These are phyloP conservation scores for Kalmanozyma brasiliensis DNA, from an alignment of 1,284 basidiomycete genomes.

Conservation along the genomic window DNA sequence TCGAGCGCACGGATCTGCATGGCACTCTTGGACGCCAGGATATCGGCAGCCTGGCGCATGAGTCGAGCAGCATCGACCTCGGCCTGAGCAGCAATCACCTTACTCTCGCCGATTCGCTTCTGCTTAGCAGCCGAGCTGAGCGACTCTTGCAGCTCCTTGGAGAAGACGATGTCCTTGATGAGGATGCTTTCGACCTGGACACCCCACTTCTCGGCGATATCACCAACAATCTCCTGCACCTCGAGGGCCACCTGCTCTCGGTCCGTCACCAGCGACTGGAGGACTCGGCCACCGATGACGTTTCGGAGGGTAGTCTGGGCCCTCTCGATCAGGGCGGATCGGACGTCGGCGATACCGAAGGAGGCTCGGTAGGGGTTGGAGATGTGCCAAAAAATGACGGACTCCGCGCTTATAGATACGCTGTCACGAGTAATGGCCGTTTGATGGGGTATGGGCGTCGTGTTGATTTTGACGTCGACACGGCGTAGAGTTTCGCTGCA, in stretches of 20 bases:
- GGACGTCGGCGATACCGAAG: constrained; percentile 89
- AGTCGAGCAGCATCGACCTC: constrained; percentile 93
- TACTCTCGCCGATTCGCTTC: constrained; percentile 93
- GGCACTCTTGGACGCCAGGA: constrained; percentile 76
- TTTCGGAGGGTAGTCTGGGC: constrained; percentile 95
- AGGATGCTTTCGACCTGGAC: constrained; percentile 93
- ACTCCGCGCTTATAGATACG: constrained; percentile 86
- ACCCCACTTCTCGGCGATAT: constrained; percentile 79
- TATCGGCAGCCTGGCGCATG: constrained; percentile 80
- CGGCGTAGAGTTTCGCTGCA: constrained; percentile 78
- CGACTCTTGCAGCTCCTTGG: constrained; percentile 86
- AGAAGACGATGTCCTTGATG: constrained; percentile 86
- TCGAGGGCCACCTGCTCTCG: constrained; percentile 95
- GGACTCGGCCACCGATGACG: constrained; percentile 84
- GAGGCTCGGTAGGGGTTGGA: constrained; percentile 75
- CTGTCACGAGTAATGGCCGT: constrained; percentile 78
- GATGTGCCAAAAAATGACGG: constrained; percentile 86
- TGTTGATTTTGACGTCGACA: constrained; percentile 92
- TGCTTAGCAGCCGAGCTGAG: constrained; percentile 90
- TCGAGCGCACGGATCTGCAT: constrained; percentile 98
- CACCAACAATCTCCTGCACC: constrained; percentile 86
- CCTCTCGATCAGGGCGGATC: constrained; percentile 86
- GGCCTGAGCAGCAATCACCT: constrained; percentile 94
- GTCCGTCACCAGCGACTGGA: constrained; percentile 75
- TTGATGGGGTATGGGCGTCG: constrained; percentile 85